Base-by-base conservation (phyloP, 2,329 filamentous ascomycete species). In the Colletotrichum sp. region DNA sequence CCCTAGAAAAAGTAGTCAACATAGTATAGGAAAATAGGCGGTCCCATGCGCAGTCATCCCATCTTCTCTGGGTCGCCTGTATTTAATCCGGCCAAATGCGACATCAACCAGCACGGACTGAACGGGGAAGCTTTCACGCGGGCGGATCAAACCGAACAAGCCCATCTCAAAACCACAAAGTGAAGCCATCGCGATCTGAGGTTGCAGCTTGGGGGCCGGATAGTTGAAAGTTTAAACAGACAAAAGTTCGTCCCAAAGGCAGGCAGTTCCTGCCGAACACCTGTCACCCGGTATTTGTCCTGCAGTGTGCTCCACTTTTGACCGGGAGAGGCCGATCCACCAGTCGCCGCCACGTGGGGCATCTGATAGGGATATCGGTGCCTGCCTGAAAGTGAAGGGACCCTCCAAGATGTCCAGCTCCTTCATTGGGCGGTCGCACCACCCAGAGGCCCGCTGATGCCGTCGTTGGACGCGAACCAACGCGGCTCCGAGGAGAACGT, bases 341-440 rank as follows among this genome's bases (percentile, higher is more conserved):
- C 43, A 43, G 30, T 34, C 65, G 52, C 43, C 43, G 57, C 21
- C 61, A 75, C 68, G 72, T 75, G 68, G 72, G 72, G 48, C 67
- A n/a, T 34, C 30, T 30, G 48, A 66, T 52, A 71, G 48, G 72
- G 67, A 52, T 28, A 30, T 52, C 32, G 43, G 55, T 57, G 63
- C 34, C 24, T 18, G 15, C 55, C 13, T 21, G 30, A 18, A 63
- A 63, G 64, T 39, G 43, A 67, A 28, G 71, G 18, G 5, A 57
- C 65, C 13, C 28, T 34, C 59, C 63, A 18, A 52, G 12, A 15
- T 26, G 28, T 65, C 48, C 30, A 59, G 55, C 52, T 67, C 30
- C 30, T 60, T 34, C 26, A 30, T 59, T 59, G 24, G 61, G 43
- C 39, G 39, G 21, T 6, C 28, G 32, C 24, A 18, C 21, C 32